Evolutionary conservation across 2,329 filamentous ascomycete genomes (phyloP), one percentile per base, ranked within the genome.

Genomic region (Xylaria sp.): DNA sequence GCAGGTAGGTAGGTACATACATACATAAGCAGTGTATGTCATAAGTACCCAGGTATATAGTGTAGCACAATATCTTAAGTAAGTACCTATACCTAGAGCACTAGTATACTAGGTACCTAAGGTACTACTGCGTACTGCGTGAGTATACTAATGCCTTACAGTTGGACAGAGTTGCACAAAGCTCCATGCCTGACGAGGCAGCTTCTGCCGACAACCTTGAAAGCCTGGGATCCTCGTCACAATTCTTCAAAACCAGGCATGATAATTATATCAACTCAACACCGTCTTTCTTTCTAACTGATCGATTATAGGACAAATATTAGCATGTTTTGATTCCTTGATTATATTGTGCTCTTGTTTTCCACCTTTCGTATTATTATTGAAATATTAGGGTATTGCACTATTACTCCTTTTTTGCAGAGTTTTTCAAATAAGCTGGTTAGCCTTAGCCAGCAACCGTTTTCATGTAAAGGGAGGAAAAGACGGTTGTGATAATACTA

Each of bases 161-260:
- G 47, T 50, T 50, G 47, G 47, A 36, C 22, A 42, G 20, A 25
- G 51, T 55, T 36, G 25, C 13, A 54, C 51, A 63, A 47, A 38
- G 38, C 53, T 63, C 45, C 59, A 53, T 66, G 58, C 59, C 54
- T 62, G 57, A 62, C 57, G 44, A 53, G 63, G 58, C 58, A 62
- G 44, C 51, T 56, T 65, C 58, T 66, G 29, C 63, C 63, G 58
- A 65, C 36, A 51, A 36, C 56, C 62, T 55, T 54, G 49, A 47
- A 49, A 49, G 58, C 20, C 49, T 31, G 22, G 58, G 53, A 61
- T 65, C 29, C 50, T 56, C 62, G 36, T 36, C 53, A 7, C 36
- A 54, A 55, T 33, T 11, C 20, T 39, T 54, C 11, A 7, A 38
- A 33, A 39, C 22, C 22, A n/a, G 20, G 51, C 33, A 39, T 54